Base-by-base conservation (phyloP, 1,284 basidiomycete species). In the Bjerkandera adusta region DNA sequence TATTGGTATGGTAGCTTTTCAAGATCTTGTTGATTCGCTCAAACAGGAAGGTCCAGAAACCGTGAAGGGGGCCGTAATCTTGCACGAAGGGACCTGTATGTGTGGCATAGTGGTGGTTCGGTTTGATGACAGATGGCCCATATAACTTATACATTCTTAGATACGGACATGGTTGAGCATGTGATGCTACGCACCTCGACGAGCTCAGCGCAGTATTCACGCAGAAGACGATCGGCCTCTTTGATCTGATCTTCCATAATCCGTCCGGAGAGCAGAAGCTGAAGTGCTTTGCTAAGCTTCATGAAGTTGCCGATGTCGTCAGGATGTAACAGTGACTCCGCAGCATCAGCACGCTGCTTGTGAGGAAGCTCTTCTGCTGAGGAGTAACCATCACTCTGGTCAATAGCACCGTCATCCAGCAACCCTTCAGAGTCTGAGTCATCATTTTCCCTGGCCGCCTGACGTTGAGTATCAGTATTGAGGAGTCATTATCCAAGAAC, bases 1-100 rank as follows among this genome's bases (percentile, higher is more conserved):
- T 65, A 36, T 56, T 59, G 0, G 61, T 65, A 25, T 63, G 57
- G 54, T 58, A 69, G 20, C 53, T 57, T 46, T 70, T 70, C 22
- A 70, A 55, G 1, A 70, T 55, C 33, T 68, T 68, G 45, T 69
- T 70, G 3, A 70, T 36, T 0, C 61, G 55, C 41, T 70, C 68
- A 47, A 68, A 68, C 1, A 70, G 43, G 36, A 70, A 70, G 0
- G 59, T 68, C 68, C 68, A 70, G 41, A 68, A 70, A 5, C 52
- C 61, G 15, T 61, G 58, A 0, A 70, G 30, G 0, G 68, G 68
- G 0, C 68, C 67, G 45, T 57, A 68, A 37, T 66, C 55, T 1
- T 50, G 52, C 2, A 64, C 45, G 32, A 41, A 62, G 1, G 56
- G 49, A 0, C 45, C 33, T 2, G 55, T 57, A 42, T 68, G 62